Conservation (phyloP, 495 filamentous ascomycete species). For the Astrocystis sublimbata region DNA sequence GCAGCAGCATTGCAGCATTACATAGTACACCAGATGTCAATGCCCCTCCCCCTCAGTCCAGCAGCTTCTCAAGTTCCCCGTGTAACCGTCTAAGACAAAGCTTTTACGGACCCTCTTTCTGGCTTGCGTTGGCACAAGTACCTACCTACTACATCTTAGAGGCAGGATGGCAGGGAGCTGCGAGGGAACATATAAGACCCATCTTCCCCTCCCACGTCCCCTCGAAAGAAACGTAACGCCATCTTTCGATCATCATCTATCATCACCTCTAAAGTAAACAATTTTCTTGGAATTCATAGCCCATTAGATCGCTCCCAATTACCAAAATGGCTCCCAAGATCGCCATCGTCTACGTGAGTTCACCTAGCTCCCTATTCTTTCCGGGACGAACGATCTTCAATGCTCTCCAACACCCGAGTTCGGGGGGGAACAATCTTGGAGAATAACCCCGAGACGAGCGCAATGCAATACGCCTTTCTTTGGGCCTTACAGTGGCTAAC, state of each 20-base stretch:
- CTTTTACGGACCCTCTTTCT: too few relatives aligned
- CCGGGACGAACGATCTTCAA: too few relatives aligned
- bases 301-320: background rate
- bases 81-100: background rate
- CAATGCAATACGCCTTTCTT: background rate
- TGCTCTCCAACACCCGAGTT: background rate
- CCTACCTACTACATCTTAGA: background rate
- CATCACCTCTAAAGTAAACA: background rate
- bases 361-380: conserved; percentile 1
- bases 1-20: too few relatives aligned
- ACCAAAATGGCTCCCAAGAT: conserved; percentile 85
- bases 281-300: background rate
- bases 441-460: background rate
- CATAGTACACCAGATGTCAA: too few relatives aligned
- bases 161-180: background rate
- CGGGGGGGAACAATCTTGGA: background rate
- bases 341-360: conserved; percentile 83
- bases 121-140: too few relatives aligned
- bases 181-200: conserved; percentile 1
- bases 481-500: conserved; percentile 14
- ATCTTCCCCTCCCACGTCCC: background rate
- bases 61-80: too few relatives aligned
- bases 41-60: conserved; percentile 11
- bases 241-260: background rate
- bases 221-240: background rate